Conservation (phyloP, 2,329 filamentous ascomycete genomes). For the Clonostachys chloroleuca region DNA sequence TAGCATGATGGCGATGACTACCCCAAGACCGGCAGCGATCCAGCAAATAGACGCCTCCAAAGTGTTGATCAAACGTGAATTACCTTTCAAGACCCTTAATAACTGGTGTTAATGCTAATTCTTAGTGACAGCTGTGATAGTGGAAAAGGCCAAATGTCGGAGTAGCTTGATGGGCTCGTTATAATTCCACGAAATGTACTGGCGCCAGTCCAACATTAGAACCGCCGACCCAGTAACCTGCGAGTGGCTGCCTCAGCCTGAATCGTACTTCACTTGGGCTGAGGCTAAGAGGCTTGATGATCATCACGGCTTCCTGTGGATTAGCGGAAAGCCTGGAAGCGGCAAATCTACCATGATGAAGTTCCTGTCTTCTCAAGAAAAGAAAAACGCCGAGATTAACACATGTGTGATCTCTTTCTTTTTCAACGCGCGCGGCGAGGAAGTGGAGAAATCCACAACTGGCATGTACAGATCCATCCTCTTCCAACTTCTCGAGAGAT, state of each 20-base stretch:
- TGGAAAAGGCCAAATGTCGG: background rate
- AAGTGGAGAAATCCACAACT: slow-evolving; percentile 34
- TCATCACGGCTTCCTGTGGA: slow-evolving; percentile 4
- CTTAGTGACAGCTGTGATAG: too few relatives aligned
- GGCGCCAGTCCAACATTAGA: slow-evolving; percentile 4
- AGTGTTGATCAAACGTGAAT: too few relatives aligned
- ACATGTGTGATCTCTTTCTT: slow-evolving; percentile 35
- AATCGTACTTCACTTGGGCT: slow-evolving; percentile 6
- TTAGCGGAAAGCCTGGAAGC: slow-evolving; percentile 2
- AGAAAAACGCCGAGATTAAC: background rate
- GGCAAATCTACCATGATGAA: slow-evolving; percentile 7
- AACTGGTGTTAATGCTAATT: too few relatives aligned
- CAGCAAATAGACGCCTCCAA: background rate
- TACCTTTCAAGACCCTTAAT: too few relatives aligned
- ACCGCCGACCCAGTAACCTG: slow-evolving; percentile 8
- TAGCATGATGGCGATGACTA: background rate
- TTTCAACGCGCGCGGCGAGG: slow-evolving; percentile 41
- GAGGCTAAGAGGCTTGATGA: background rate
- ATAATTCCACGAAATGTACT: slow-evolving; percentile 6
- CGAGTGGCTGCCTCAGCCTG: slow-evolving; percentile 6
- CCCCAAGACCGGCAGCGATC: background rate
- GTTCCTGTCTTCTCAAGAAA: background rate
- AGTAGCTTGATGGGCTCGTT: slow-evolving; percentile 5
- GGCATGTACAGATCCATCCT: slow-evolving; percentile 48
- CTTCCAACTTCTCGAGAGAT: slow-evolving; percentile 26